phyloP scores from a whole-genome alignment of 345 rosid species.

The Gossypium ekmanianum region DNA sequence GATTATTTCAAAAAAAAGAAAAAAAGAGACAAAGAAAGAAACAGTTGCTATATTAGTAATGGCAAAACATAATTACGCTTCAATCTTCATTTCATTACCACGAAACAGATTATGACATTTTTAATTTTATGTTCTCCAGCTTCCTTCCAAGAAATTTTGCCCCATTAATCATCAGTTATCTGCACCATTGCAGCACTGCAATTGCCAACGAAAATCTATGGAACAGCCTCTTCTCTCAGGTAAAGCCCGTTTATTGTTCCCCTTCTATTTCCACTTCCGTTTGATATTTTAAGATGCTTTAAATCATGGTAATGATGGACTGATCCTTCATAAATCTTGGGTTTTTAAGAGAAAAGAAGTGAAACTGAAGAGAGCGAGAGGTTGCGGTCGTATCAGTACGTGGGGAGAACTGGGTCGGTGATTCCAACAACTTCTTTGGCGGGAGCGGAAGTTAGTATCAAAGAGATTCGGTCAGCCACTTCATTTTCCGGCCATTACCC shows the following conservation, averaged over 20 bases:
- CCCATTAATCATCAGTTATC: background rate
- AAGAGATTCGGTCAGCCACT: conserved; percentile 78
- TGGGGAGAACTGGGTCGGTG: conserved; percentile 59
- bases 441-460: conserved; percentile 76
- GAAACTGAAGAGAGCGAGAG: conserved; percentile 48
- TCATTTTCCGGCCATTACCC: conserved; percentile 54
- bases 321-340: background rate
- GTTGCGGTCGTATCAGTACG: conserved; percentile 70
- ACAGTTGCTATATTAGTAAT: too few relatives aligned
- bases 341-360: conserved; percentile 38
- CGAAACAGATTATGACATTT: background rate
- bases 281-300: background rate
- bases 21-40: too few relatives aligned
- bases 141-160: conserved; percentile 27
- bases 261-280: background rate
- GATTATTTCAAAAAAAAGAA: too few relatives aligned
- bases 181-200: background rate
- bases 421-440: conserved; percentile 61
- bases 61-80: background rate
- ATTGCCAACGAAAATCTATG: background rate
- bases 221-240: conserved; percentile 23
- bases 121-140: background rate
- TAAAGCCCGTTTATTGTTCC: background rate
- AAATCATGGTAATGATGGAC: background rate
- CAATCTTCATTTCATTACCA: background rate